Percentiles rank a stretch among this genome's conserved stretches.
These are phyloP conservation scores for Alternaria incomplexa DNA, from an alignment of 2,329 filamentous ascomycete species.

Conservation along the genomic window DNA sequence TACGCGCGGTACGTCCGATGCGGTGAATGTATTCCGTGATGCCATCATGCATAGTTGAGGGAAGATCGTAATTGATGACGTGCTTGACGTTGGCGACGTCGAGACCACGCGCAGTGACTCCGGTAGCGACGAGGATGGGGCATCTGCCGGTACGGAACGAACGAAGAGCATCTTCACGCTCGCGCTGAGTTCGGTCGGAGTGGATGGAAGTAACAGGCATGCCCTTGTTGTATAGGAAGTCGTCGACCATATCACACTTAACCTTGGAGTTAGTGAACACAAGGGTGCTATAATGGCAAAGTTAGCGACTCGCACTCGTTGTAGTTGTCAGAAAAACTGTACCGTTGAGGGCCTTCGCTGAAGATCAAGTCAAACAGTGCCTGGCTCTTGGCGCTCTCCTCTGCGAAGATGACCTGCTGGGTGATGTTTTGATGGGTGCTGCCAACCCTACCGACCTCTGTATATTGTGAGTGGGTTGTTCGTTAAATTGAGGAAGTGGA, in stretches of 20 bases:
- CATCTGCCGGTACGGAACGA: conserved; percentile 76
- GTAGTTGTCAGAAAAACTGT: not conserved
- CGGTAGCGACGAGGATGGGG: conserved; percentile 86
- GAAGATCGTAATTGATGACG: conserved; percentile 93
- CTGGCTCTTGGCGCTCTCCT: conserved; percentile 70
- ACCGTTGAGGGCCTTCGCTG: conserved; percentile 70
- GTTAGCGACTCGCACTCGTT: not conserved
- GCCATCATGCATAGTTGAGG: conserved; percentile 75
- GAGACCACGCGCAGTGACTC: conserved; percentile 84
- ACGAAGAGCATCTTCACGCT: conserved; percentile 91
- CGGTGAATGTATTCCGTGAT: conserved; percentile 94
- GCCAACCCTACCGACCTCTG: conserved; percentile 79
- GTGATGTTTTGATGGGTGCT: conserved; percentile 82
- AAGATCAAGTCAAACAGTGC: conserved; percentile 75
- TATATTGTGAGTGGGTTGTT: not conserved
- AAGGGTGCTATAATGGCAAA: conserved; percentile 61
- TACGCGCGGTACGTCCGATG: conserved; percentile 93
- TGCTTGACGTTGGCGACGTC: conserved; percentile 87
- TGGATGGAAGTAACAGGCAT: conserved; percentile 90
- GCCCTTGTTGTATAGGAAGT: conserved; percentile 80
- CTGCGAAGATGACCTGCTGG: conserved; percentile 74
- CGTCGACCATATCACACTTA: conserved; percentile 82
- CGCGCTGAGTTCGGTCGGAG: conserved; percentile 81
- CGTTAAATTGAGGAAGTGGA: fast-evolving
- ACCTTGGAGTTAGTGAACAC: conserved; percentile 88